Conservation (phyloP, 345 rosid species). For the Zanthoxylum bungeanum region DNA sequence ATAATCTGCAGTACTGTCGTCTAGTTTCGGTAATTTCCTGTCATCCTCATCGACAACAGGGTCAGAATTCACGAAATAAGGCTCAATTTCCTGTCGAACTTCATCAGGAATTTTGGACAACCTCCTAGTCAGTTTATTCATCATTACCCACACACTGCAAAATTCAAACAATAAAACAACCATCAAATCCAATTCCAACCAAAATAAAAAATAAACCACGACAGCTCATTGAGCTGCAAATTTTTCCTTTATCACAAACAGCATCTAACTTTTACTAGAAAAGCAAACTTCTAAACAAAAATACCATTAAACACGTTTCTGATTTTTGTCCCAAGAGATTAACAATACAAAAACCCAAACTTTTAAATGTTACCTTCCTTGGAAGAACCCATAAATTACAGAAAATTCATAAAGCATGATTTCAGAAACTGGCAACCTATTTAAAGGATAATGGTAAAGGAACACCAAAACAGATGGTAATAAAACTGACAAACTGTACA, state of each 20-base stretch:
- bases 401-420: not conserved
- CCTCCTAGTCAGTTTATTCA: conserved; percentile 94
- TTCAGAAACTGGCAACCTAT: not conserved
- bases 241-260: not conserved
- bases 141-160: conserved; percentile 96
- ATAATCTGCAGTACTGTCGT: conserved; percentile 65
- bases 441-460: not conserved
- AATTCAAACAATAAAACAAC: conserved; percentile 11
- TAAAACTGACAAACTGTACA: not conserved
- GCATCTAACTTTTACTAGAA: not conserved
- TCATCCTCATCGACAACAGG: conserved; percentile 80
- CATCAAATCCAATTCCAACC: not conserved
- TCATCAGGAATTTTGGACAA: conserved; percentile 91
- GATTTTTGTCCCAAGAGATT: too few species aligned
- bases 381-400: not conserved
- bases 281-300: not conserved
- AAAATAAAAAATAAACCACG: not conserved
- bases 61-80: conserved; percentile 62
- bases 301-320: not conserved
- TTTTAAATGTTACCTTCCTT: not conserved
- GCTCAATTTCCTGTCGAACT: conserved; percentile 83
- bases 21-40: conserved; percentile 86
- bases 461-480: not conserved
- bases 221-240: not conserved
- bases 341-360: not conserved